Evolutionary conservation across 2,329 filamentous ascomycete genomes (phyloP), one percentile per base, ranked within the genome.

Genomic region (Fusarium globosum): DNA sequence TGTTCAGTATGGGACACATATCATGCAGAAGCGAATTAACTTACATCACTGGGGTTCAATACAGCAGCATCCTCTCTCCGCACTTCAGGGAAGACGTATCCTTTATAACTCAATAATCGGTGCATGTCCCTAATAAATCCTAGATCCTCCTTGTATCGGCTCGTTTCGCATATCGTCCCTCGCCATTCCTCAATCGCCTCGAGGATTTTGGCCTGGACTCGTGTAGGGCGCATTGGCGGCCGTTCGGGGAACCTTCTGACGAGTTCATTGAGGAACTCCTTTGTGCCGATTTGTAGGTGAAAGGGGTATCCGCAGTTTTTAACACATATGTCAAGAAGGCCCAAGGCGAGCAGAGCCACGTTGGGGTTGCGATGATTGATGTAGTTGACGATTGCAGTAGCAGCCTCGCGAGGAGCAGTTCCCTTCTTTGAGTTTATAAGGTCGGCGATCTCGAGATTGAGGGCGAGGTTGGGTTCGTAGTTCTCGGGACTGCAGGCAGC

Each of bases 251-350:
- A 99, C 75, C 96, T 90, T 76, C 96, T 92, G 70, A 99, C 96
- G 68, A 99, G 91, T 86, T 99, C 96, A 84, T 99, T 99, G 78
- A 99, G 91, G 79, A 99, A 99, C 80, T 99, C 96, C 83, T 99
- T 99, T 76, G 96, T 98, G 83, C 94, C 95, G 81, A 99, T 98
- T 84, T 99, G 96, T 66, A 99, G 91, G 81, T 99, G 96, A 83
- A 99, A 99, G 2, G 96, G 95, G 82, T 99, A 99, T 78, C 96
- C 96, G 88, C 96, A 99, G 85, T 99, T 99, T 87, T 99, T 99
- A 83, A 98, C 96, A 83, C 96, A 98, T 73, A 98, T 98, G 82
- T 99, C 96, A 81, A 99, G 93, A 76, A 99, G 90, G 85, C 92
- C 92, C 80, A 98, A 88, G 68, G 96, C 96, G 67, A 98, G 89